Evolutionary conservation across 176 grass and related monocot species (phyloP).

Genomic region (Pontederia crassipes): DNA sequence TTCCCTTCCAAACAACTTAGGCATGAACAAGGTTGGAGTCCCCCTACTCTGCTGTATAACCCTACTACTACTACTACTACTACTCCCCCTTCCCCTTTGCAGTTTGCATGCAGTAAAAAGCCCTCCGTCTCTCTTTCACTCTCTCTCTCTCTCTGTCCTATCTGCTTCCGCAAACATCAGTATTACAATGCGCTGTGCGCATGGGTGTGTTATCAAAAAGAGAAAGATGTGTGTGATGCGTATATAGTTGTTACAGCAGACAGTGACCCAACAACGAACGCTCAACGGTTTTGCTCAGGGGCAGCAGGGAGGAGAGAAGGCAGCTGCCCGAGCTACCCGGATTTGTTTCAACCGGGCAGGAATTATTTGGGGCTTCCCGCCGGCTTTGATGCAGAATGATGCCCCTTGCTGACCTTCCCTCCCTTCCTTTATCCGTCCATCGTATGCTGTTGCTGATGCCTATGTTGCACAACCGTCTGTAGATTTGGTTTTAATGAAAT

Average conservation of each 20-base stretch:
- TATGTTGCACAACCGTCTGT: not conserved
- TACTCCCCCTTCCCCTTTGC: too few relatives aligned
- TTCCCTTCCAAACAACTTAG: not conserved
- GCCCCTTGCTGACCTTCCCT: not conserved
- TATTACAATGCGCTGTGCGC: too few relatives aligned
- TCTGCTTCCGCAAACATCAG: too few relatives aligned
- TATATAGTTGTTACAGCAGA: not conserved
- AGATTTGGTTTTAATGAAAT: not conserved
- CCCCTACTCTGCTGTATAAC: too few relatives aligned
- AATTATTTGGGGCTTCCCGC: constrained; percentile 21
- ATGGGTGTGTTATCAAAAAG: too few relatives aligned
- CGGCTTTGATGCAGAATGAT: not conserved
- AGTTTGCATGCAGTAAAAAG: too few relatives aligned
- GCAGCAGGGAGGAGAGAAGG: not conserved
- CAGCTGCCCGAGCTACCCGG: not conserved
- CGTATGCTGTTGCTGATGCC: not conserved
- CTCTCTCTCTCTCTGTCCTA: too few relatives aligned
- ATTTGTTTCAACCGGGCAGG: not conserved
- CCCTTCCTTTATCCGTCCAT: not conserved
- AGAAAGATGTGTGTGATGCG: too few relatives aligned
- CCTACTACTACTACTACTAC: too few relatives aligned
- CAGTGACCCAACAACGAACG: constrained; percentile 18
- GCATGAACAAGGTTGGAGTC: too few relatives aligned
- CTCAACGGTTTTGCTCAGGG: constrained; percentile 16
- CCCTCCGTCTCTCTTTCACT: too few relatives aligned